Evolutionary conservation across 345 rosid genomes (phyloP).

Genomic region (Hypericum perforatum): DNA sequence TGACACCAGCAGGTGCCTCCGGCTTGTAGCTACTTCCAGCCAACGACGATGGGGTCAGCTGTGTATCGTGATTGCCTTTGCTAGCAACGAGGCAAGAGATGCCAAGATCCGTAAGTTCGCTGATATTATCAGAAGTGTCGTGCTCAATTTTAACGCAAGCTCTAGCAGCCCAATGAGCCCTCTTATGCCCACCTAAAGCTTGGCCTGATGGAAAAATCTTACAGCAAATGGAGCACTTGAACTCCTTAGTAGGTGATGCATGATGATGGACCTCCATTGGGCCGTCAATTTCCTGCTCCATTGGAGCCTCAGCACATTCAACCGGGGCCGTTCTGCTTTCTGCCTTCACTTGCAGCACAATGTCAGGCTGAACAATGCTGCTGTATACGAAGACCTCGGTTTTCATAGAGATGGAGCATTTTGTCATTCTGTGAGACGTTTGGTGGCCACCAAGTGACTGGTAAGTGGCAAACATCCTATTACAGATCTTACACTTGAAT

Average conservation of each 20-base stretch:
- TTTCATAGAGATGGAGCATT: slow-evolving; percentile 6
- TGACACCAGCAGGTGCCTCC: slow-evolving; percentile 17
- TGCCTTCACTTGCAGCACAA: slow-evolving; percentile 12
- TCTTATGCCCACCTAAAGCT: slow-evolving; percentile 28
- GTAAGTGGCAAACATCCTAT: slow-evolving; percentile 32
- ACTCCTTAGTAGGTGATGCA: slow-evolving; percentile 19
- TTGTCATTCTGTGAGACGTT: slow-evolving; percentile 35
- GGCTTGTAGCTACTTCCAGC: slow-evolving; percentile 14
- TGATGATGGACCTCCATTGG: slow-evolving; percentile 6
- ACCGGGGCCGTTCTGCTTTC: slow-evolving; percentile 7
- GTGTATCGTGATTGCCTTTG: slow-evolving; percentile 13
- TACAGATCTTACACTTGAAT: slow-evolving; percentile 42
- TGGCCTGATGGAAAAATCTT: slow-evolving; percentile 32
- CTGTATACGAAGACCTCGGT: slow-evolving; percentile 11
- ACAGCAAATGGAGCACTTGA: slow-evolving; percentile 28
- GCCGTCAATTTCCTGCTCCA: slow-evolving; percentile 14
- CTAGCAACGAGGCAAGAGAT: slow-evolving; percentile 8
- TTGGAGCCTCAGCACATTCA: slow-evolving; percentile 12
- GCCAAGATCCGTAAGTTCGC: slow-evolving; percentile 14
- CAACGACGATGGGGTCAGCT: slow-evolving; percentile 17
- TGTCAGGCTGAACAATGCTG: background rate
- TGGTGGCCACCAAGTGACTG: slow-evolving; percentile 68
- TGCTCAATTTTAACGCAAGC: slow-evolving; percentile 9
- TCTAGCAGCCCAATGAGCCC: slow-evolving; percentile 21
- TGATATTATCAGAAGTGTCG: slow-evolving; percentile 7